A percentile compares a stretch with the other conserved stretches of the same genome.
phyloP scores from a whole-genome alignment of 2,329 filamentous ascomycete genomes.

The Chaetomium strumarium region DNA sequence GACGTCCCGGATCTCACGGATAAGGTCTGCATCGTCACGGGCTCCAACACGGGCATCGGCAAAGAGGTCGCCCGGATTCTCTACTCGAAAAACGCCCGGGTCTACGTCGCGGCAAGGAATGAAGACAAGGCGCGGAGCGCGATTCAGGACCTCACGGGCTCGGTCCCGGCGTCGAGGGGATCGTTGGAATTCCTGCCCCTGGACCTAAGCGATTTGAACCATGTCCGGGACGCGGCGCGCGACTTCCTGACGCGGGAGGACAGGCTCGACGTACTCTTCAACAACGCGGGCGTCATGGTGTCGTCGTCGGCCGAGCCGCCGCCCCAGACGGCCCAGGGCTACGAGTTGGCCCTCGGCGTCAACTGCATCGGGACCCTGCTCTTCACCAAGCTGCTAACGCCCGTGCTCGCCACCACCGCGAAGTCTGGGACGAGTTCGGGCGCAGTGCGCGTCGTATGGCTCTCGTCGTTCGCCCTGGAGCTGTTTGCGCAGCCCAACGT shows the following conservation, averaged over 20 bases:
- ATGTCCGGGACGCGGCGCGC: conserved; percentile 26
- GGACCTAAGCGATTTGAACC: conserved; percentile 15
- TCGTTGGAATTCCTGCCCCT: not conserved
- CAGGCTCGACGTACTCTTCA: conserved; percentile 32
- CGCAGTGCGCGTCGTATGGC: not conserved
- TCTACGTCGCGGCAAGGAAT: not conserved
- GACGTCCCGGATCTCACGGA: no score
- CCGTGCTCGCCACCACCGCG: conserved; percentile 18
- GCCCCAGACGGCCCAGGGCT: conserved; percentile 27
- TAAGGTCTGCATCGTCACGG: not conserved
- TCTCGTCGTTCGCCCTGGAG: not conserved
- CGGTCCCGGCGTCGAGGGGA: not conserved
- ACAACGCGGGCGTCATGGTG: conserved; percentile 36
- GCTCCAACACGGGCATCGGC: not conserved
- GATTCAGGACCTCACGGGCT: not conserved
- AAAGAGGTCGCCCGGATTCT: not conserved
- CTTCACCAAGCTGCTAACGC: conserved; percentile 23
- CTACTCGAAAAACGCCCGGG: not conserved
- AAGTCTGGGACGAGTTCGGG: not conserved
- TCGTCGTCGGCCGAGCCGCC: conserved; percentile 27
- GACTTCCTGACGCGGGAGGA: conserved; percentile 28
- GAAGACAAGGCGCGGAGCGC: not conserved
- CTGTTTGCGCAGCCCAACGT: not conserved
- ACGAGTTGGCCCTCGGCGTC: conserved; percentile 24
- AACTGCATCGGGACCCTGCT: conserved; percentile 25